phyloP scores from a whole-genome alignment of 139 green algal species.

The Cymbomonas tetramitiformis region DNA sequence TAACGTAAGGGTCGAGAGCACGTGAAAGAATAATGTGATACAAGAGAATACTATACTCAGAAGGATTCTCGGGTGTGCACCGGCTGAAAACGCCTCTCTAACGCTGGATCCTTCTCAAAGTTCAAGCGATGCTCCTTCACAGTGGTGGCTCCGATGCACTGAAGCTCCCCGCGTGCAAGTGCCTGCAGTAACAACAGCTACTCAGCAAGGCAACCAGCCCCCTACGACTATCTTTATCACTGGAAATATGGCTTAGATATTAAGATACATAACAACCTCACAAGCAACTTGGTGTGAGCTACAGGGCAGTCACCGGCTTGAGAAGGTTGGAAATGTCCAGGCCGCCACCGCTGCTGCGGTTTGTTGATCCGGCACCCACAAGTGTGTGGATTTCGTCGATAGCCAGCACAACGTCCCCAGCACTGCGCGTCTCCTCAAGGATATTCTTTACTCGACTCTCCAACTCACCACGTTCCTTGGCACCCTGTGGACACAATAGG shows the following conservation, averaged over 20 bases:
- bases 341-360: conserved; percentile 40
- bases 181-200: too few relatives aligned
- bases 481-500: too few relatives aligned
- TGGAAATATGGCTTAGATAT: too few relatives aligned
- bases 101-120: conserved; percentile 84
- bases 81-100: conserved; percentile 89
- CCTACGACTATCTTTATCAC: too few relatives aligned
- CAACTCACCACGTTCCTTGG: conserved; percentile 91
- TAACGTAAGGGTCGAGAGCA: too few relatives aligned
- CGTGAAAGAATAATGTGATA: too few relatives aligned
- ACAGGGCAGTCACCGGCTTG: too few relatives aligned
- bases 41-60: too few relatives aligned
- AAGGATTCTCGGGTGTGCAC: too few relatives aligned
- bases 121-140: conserved; percentile 68
- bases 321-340: conserved; percentile 89
- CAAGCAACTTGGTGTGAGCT: conserved; percentile 20
- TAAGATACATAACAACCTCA: background rate
- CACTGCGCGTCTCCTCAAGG: conserved; percentile 52
- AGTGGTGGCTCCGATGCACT: conserved; percentile 50
- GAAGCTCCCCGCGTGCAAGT: conserved; percentile 55
- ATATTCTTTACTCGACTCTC: conserved; percentile 81
- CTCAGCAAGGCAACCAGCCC: too few relatives aligned
- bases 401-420: conserved; percentile 81
- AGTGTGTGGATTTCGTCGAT: conserved; percentile 86
- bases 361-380: conserved; percentile 63